phyloP scores from a whole-genome alignment of 441 rosid species.

The Populus hybrid region DNA sequence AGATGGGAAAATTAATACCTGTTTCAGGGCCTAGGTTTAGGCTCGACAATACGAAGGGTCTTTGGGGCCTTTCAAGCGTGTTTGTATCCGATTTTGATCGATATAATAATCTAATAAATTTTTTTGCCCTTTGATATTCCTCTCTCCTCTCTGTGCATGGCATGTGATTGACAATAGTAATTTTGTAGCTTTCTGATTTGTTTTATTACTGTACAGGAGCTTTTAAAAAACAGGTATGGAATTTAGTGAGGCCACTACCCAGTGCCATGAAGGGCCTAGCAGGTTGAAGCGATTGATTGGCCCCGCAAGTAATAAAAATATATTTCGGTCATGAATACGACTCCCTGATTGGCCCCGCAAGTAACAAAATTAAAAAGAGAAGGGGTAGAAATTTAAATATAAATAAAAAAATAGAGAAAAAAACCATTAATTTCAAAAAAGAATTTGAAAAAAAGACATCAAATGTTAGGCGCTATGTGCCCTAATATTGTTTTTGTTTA shows the following conservation, averaged over 20 bases:
- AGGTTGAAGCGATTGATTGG: constrained; percentile 24
- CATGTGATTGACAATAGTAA: constrained; percentile 43
- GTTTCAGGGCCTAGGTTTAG: constrained; percentile 26
- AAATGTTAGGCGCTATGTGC: too few relatives aligned
- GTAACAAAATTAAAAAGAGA: too few relatives aligned
- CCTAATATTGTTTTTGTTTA: too few relatives aligned
- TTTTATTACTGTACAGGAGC: constrained; percentile 22
- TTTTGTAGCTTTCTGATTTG: constrained; percentile 55
- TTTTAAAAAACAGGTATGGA: constrained; percentile 16
- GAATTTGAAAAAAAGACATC: too few relatives aligned
- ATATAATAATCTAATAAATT: constrained; percentile 12
- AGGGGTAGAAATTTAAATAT: too few relatives aligned
- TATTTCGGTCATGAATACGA: constrained; percentile 21
- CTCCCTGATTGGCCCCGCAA: too few relatives aligned
- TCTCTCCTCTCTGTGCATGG: constrained; percentile 6
- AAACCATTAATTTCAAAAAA: too few relatives aligned
- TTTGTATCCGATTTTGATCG: constrained; percentile 39
- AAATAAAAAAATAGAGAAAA: too few relatives aligned
- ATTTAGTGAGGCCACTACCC: constrained; percentile 23
- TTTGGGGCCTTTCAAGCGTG: constrained; percentile 52
- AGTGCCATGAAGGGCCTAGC: constrained; percentile 15
- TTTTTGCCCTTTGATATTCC: background rate
- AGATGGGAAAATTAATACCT: constrained; percentile 23
- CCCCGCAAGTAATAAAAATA: constrained; percentile 42
- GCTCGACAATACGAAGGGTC: constrained; percentile 38